A percentile compares a stretch with the other conserved stretches of the same genome.
Conservation (phyloP, 2,329 filamentous ascomycete genomes). For the Claviceps paspali region DNA sequence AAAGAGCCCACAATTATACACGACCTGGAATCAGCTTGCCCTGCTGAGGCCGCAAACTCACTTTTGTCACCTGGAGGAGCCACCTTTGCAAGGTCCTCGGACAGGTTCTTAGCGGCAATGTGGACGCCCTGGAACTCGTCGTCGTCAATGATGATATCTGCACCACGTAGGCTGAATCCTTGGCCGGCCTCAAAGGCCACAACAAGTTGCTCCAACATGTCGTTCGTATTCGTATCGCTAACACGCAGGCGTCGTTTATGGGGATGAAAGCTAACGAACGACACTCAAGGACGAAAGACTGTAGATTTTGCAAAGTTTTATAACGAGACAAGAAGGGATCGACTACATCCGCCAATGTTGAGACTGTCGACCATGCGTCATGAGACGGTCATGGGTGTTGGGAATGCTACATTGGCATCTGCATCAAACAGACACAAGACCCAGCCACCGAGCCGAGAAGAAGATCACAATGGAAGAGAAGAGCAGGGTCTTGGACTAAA, state of each 20-base stretch:
- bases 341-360: background rate
- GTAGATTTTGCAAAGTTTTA: background rate
- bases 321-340: background rate
- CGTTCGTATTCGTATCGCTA: too few relatives aligned
- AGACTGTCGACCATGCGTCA: constrained; percentile 1
- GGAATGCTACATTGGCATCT: constrained; percentile 3
- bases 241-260: too few relatives aligned
- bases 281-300: background rate
- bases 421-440: constrained; percentile 1
- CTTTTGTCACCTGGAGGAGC: constrained; percentile 7
- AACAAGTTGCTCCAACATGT: constrained; percentile 14
- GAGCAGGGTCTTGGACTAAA: background rate
- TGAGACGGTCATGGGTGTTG: background rate
- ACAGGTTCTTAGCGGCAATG: constrained; percentile 18
- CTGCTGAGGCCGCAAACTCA: constrained; percentile 3
- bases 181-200: constrained; percentile 11
- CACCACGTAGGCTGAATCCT: constrained; percentile 15
- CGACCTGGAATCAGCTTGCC: constrained; percentile 2
- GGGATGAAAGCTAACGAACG: background rate
- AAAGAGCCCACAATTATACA: constrained; percentile 13
- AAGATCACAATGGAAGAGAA: background rate
- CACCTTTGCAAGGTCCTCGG: constrained; percentile 14
- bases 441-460: background rate
- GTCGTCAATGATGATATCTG: constrained; percentile 16
- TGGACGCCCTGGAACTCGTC: constrained; percentile 17